Percentiles rank a stretch among this genome's conserved stretches.
phyloP scores from a whole-genome alignment of 139 green algal species.

The Coelastrella sp. region DNA sequence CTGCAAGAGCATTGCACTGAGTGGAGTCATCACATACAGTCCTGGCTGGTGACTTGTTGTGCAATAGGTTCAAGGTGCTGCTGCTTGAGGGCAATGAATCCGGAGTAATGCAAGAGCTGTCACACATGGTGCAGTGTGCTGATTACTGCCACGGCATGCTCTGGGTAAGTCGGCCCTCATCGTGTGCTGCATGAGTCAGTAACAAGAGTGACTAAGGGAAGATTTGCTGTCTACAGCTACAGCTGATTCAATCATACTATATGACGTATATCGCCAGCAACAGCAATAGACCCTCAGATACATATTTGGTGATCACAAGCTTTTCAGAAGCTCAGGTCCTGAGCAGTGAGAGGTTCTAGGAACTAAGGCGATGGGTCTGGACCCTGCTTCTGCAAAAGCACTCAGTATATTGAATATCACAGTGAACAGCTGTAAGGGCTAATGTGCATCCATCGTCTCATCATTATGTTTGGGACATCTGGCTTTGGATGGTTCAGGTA shows the following conservation, averaged over 20 bases:
- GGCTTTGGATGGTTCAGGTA: not conserved
- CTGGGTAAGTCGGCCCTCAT: not conserved
- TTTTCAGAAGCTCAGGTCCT: too few species aligned
- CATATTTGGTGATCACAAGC: not conserved
- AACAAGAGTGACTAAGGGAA: not conserved
- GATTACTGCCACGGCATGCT: conserved; percentile 32
- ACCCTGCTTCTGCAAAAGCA: too few species aligned
- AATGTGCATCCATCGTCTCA: too few species aligned
- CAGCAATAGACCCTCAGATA: not conserved
- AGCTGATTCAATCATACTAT: not conserved
- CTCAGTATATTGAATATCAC: too few species aligned
- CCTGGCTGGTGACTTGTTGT: not conserved
- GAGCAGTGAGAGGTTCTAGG: too few species aligned
- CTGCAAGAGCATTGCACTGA: not conserved
- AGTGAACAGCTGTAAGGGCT: too few species aligned
- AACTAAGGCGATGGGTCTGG: too few species aligned
- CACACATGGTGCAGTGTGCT: not conserved
- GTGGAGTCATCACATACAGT: not conserved
- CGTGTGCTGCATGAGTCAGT: not conserved
- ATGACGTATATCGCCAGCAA: not conserved
- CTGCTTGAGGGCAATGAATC: conserved; percentile 8
- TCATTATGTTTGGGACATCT: too few species aligned
- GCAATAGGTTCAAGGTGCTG: conserved; percentile 23
- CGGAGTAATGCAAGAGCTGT: not conserved
- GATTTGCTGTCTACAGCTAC: not conserved